These are phyloP conservation scores for Tylopilus sp. DNA, from an alignment of 1,284 basidiomycete species.

Conservation along the genomic window DNA sequence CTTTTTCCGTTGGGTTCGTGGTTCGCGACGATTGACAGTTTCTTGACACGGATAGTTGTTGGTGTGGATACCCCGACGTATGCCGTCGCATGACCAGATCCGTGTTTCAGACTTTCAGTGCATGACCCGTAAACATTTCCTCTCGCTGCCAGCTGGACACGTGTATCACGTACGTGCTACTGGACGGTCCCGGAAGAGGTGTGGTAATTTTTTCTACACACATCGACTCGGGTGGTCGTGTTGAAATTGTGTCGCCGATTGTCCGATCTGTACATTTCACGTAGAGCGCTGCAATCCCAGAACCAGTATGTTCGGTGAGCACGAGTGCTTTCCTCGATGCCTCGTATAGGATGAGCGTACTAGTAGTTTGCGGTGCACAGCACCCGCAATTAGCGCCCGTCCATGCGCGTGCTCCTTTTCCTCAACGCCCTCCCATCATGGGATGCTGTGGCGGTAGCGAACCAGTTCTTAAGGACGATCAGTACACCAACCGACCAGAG, in stretches of 20 bases:
- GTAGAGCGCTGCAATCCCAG: too few species aligned
- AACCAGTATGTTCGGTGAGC: too few species aligned
- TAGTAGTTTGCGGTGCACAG: not conserved
- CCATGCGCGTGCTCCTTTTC: not conserved
- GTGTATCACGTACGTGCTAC: not conserved
- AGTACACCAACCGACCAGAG: conserved; percentile 32
- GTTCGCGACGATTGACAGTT: not conserved
- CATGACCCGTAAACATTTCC: too few species aligned
- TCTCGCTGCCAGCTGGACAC: not conserved
- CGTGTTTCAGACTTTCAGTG: too few species aligned
- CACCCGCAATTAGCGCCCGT: conserved; percentile 9
- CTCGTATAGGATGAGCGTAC: not conserved
- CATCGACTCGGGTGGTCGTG: too few species aligned
- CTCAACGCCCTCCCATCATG: conserved; percentile 36
- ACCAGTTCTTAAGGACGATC: conserved; percentile 32
- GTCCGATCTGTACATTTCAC: too few species aligned
- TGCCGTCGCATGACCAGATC: too few species aligned
- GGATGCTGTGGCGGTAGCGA: conserved; percentile 51
- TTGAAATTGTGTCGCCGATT: too few species aligned
- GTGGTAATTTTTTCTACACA: too few species aligned
- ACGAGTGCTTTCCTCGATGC: too few species aligned
- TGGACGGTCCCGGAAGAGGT: too few species aligned
- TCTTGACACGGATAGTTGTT: not conserved
- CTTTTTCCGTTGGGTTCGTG: not conserved
- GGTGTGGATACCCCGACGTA: too few species aligned